Evolutionary conservation across 805 yeast genomes (phyloP).

Genomic region (Hagleromyces aurorensis): DNA sequence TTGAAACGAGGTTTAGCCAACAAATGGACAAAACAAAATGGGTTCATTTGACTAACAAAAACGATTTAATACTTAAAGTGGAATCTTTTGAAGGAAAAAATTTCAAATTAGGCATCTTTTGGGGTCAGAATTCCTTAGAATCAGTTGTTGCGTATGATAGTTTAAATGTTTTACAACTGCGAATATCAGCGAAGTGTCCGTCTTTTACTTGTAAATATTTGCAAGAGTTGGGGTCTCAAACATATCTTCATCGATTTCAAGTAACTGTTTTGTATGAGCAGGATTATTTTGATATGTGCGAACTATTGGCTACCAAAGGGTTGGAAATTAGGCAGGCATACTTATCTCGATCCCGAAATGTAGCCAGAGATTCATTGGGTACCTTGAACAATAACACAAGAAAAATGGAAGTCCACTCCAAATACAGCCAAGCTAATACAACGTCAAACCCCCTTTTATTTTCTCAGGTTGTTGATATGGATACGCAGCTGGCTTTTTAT

Average conservation of each 20-base stretch:
- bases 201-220: slow-evolving; percentile 26
- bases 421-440: too few relatives aligned
- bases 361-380: too few relatives aligned
- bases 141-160: slow-evolving; percentile 2
- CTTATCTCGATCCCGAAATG: too few relatives aligned
- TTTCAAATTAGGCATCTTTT: slow-evolving; percentile 1
- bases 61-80: slow-evolving; percentile 5
- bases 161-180: slow-evolving; percentile 9
- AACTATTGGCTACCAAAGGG: too few relatives aligned
- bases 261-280: slow-evolving; percentile 10
- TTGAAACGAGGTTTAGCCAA: slow-evolving; percentile 8
- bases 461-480: too few relatives aligned
- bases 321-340: too few relatives aligned
- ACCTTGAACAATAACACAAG: too few relatives aligned
- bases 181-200: slow-evolving; percentile 22
- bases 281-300: slow-evolving; percentile 10
- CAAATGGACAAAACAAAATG: slow-evolving; percentile 14
- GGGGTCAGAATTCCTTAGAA: slow-evolving; percentile 5
- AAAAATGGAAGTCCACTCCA: too few relatives aligned
- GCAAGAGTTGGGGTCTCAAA: slow-evolving; percentile 1
- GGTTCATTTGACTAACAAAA: slow-evolving; percentile 15
- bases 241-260: slow-evolving; percentile 22
- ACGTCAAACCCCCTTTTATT: too few relatives aligned
- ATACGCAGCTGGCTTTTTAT: too few relatives aligned
- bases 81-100: slow-evolving; percentile 1